Base-by-base conservation (phyloP, 306 rosid genomes). In the Medicago lupulina region DNA sequence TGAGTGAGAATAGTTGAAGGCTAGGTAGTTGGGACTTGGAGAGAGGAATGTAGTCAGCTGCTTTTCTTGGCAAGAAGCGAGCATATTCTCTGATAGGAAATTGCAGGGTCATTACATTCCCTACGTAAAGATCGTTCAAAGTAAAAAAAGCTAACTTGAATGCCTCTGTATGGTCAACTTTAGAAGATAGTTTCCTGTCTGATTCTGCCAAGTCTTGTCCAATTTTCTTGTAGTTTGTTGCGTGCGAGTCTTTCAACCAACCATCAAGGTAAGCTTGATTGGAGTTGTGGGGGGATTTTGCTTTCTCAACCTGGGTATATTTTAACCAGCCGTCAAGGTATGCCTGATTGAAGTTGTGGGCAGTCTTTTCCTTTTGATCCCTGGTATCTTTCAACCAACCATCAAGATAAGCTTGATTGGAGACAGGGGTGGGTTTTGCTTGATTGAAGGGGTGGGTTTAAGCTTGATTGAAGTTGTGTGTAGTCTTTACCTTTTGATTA, bases 11-110 rank as follows among this genome's bases (percentile, higher is more conserved):
- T 39, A 66, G 82, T 1, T 78, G 83, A 34, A 87, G 73, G 31
- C 85, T 80, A 8, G 77, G 83, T 57, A 83, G 55, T 16, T 83
- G 81, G 12, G 81, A 44, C 9, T 12, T 51, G 11, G 71, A 85
- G 61, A 88, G 76, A n/a, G 91, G 88, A 53, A 88, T 79, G 18
- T 83, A 85, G 12, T 85, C 89, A 2, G 85, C 85, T 70, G 53
- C 79, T 51, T 81, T 79, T 74, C 44, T 81, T 74, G 84, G 81
- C 39, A 87, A 59, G 73, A 85, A 87, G 8, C 13, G 38, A 12
- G 86, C 55, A 17, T 47, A 79, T 3, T 85, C 79, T 62, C 70
- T 14, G 9, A 83, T 67, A 3, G 86, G 84, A 23, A 85, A 87
- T 64, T 78, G 18, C 16, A 85, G 77, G 8, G 84, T 70, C 91